phyloP scores from a whole-genome alignment of 495 filamentous ascomycete genomes.

The Hyaloscypha finlandica region DNA sequence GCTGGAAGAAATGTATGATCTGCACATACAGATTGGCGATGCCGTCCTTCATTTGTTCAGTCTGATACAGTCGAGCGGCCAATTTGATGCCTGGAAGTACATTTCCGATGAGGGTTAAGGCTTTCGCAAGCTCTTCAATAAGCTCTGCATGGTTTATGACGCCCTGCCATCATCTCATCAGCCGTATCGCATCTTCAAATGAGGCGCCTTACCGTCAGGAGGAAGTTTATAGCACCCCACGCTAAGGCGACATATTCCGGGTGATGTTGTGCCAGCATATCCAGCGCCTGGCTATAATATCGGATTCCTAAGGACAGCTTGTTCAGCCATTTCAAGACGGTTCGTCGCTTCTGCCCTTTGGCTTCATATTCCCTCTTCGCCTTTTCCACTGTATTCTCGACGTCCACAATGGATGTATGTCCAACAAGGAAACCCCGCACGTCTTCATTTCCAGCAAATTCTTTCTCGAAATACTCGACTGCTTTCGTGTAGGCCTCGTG shows the following conservation, averaged over 20 bases:
- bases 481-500: not conserved
- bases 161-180: not conserved
- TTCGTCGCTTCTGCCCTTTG: not conserved
- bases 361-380: not conserved
- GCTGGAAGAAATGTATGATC: slow-evolving; percentile 15
- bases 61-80: slow-evolving; percentile 11
- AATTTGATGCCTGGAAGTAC: slow-evolving; percentile 7
- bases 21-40: slow-evolving; percentile 18
- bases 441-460: not conserved
- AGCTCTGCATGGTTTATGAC: slow-evolving; percentile 14
- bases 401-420: not conserved
- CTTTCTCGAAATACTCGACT: not conserved
- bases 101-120: slow-evolving; percentile 7
- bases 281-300: slow-evolving; percentile 27
- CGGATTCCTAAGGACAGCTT: slow-evolving; percentile 22
- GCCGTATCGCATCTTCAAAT: not conserved
- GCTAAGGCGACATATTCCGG: slow-evolving; percentile 22
- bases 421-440: not conserved
- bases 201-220: slow-evolving; percentile 10
- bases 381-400: slow-evolving; percentile 1
- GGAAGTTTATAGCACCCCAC: slow-evolving; percentile 21
- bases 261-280: slow-evolving; percentile 24
- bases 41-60: slow-evolving; percentile 11
- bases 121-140: slow-evolving; percentile 19
- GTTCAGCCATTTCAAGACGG: slow-evolving; percentile 11